phyloP scores from a whole-genome alignment of 2,329 filamentous ascomycete genomes.

The Pleoardoris graminearum region DNA sequence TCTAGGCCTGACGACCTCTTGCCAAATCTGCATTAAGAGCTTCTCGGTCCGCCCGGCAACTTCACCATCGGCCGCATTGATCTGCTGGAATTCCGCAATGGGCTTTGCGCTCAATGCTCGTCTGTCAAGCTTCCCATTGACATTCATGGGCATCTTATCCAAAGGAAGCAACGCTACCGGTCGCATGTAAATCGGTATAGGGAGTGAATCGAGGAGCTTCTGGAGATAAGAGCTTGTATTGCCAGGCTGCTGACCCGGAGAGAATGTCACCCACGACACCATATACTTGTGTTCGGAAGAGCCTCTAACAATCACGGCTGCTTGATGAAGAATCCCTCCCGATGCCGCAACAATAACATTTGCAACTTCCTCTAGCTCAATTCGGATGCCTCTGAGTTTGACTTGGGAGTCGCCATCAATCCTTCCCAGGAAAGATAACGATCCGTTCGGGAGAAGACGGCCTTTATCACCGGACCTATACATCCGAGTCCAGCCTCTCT shows the following conservation, averaged over 20 bases:
- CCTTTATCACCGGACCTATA: constrained; percentile 50
- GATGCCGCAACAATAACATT: constrained; percentile 34
- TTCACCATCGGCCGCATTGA: neutral
- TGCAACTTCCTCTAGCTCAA: constrained; percentile 48
- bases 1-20: neutral
- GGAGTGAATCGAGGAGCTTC: constrained; percentile 14
- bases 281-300: neutral
- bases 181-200: constrained; percentile 45
- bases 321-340: constrained; percentile 25
- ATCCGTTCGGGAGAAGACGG: constrained; percentile 40
- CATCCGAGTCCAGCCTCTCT: constrained; percentile 14
- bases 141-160: constrained; percentile 11
- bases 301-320: constrained; percentile 28
- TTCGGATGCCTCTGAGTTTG: constrained; percentile 44
- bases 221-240: no score
- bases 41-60: no score
- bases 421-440: constrained; percentile 31
- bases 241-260: no score
- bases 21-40: neutral
- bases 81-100: neutral
- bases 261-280: no score
- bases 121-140: constrained; percentile 8
- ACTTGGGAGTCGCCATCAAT: constrained; percentile 21
- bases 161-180: constrained; percentile 20
- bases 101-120: constrained; percentile 13